phyloP scores from a whole-genome alignment of 2,329 filamentous ascomycete genomes.

The Pseudocercospora musae region DNA sequence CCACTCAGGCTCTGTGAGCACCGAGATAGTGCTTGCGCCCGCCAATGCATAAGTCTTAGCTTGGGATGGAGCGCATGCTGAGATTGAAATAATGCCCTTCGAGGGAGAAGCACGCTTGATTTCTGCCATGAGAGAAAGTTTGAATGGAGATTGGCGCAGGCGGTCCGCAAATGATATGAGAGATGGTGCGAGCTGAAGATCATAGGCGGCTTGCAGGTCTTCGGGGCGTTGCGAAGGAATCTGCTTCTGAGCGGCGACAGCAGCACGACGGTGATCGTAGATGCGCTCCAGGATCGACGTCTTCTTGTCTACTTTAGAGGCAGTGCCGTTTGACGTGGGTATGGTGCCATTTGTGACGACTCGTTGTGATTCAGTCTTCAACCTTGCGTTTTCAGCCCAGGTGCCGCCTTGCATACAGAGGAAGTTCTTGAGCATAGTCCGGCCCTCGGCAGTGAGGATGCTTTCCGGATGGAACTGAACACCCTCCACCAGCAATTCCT shows the following conservation, averaged over 20 bases:
- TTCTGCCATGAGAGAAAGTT: slow-evolving; percentile 93
- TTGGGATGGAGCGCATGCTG: slow-evolving; percentile 83
- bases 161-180: slow-evolving; percentile 76
- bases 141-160: slow-evolving; percentile 75
- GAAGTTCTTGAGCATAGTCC: slow-evolving; percentile 90
- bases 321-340: slow-evolving; percentile 25
- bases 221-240: slow-evolving; percentile 78
- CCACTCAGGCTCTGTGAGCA: slow-evolving; percentile 98
- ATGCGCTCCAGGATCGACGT: slow-evolving; percentile 88
- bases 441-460: slow-evolving; percentile 85
- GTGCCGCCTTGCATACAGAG: slow-evolving; percentile 82
- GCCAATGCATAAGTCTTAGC: slow-evolving; percentile 88
- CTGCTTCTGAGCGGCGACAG: slow-evolving; percentile 75
- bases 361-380: slow-evolving; percentile 40
- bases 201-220: slow-evolving; percentile 83
- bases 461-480: slow-evolving; percentile 98
- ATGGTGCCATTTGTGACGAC: slow-evolving; percentile 39
- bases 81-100: slow-evolving; percentile 87
- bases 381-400: slow-evolving; percentile 74
- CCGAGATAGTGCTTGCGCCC: slow-evolving; percentile 94
- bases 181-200: slow-evolving; percentile 79
- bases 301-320: slow-evolving; percentile 53
- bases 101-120: slow-evolving; percentile 96
- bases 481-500: slow-evolving; percentile 84
- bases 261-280: slow-evolving; percentile 73